Evolutionary conservation across 2,329 filamentous ascomycete genomes (phyloP), one percentile per base, ranked within the genome.

Genomic region (Colletotrichum sp.): DNA sequence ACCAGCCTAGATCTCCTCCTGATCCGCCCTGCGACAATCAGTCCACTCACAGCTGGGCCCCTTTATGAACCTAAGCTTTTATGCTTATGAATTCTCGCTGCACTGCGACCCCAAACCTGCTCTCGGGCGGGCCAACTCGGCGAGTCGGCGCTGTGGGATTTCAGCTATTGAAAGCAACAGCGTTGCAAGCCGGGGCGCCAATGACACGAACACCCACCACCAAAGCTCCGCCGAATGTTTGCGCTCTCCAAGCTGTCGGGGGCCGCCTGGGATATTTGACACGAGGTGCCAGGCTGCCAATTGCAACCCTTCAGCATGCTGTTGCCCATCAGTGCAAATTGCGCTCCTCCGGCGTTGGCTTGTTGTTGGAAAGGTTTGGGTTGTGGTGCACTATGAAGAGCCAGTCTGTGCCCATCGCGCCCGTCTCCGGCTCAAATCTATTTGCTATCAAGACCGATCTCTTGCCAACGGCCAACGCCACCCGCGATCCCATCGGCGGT

Each of bases 151-250:
- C 66, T 55, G 55, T 39, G 39, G 32, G 9, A 49, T 49, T 30
- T n/a, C 60, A 57, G 44, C 69, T 60, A 72, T 59, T 34, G 69
- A 55, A 69, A 69, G 64, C 63, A 73, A 60, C 69, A 72, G 64
- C 73, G 73, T 76, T 28, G 73, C 73, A 76, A 59, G 57, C 69
- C 64, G 70, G 36, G 7, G 26, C 6, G n/a, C n/a, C 36, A 52
- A 52, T 71, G 39, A 64, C 69, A 64, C 24, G 69, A 71, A 64
- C 69, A 52, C 39, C 39, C 39, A 49, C 39, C 2, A 44, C 36
- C 15, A 39, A 16, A 49, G 57, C 64, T 55, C 44, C 39, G 28
- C 65, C 32, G 30, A 67, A 49, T 49, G 63, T 65, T 49, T 30
- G 57, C 60, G 12, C 21, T 63, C 36, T 28, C 34, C 63, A 69